A percentile compares a stretch with the other conserved stretches of the same genome.
These are phyloP conservation scores for Solanum arcanum DNA, from an alignment of 257 asterid genomes.

Conservation along the genomic window DNA sequence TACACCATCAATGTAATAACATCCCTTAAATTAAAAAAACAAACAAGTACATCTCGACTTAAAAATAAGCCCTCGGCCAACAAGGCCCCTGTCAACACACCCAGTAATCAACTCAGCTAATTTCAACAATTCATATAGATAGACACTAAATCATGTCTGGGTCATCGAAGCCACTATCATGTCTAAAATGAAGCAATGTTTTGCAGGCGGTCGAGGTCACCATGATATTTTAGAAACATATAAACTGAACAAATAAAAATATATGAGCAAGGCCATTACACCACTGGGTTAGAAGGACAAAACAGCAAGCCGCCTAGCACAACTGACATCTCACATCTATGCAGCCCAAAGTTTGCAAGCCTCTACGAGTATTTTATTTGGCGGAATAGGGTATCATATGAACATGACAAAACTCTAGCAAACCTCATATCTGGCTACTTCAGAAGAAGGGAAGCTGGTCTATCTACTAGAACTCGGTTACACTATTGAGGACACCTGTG, in stretches of 20 bases:
- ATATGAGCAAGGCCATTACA: neutral
- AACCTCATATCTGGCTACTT: neutral
- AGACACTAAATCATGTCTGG: neutral
- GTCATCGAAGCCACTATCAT: neutral
- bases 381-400: neutral
- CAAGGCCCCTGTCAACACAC: neutral
- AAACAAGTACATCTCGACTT: neutral
- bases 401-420: neutral
- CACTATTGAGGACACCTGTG: neutral
- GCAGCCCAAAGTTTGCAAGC: neutral
- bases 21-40: neutral
- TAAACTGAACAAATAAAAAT: neutral
- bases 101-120: neutral
- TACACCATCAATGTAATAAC: neutral
- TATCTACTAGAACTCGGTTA: neutral
- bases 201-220: neutral
- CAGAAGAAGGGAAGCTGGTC: neutral
- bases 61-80: neutral
- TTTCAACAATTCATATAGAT: neutral
- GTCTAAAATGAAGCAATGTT: neutral
- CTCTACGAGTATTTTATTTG: neutral
- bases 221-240: neutral
- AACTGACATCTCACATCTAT: neutral
- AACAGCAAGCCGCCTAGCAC: neutral
- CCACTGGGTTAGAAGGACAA: neutral